Evolutionary conservation across 805 yeast genomes (phyloP), one percentile per base, ranked within the genome.

Genomic region (Naumovozyma castellii): DNA sequence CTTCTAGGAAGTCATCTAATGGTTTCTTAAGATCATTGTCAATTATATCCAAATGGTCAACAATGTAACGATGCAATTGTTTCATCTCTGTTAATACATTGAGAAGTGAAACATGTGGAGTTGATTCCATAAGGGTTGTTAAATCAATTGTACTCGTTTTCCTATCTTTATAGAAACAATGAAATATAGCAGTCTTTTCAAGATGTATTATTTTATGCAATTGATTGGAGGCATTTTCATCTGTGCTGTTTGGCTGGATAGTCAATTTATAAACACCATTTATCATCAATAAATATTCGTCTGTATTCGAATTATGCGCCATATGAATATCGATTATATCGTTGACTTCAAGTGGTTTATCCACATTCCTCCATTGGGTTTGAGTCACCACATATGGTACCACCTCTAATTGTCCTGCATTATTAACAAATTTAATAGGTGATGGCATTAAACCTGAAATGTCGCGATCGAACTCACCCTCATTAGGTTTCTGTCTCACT

Each of bases 261-360:
- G 16, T 19, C 3, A 45, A 12, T 4, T 32, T 28, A 32, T 40
- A 48, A n/a, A 43, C 53, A 18, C 59, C 59, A 37, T 56, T 44
- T 5, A 56, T 34, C 25, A 49, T 27, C 6, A 53, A 9, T 0
- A 39, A 16, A 10, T 46, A 38, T 1, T 36, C 35, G n/a, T 48
- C 50, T n/a, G 38, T 28, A 4, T 32, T 15, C 6, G 19, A 29
- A 17, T 41, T 35, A 35, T 51, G 52, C 14, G 48, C 22, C 3
- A 53, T 22, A 40, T 53, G 57, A 5, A 53, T 34, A 44, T 56
- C 60, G 6, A 49, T 8, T 3, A 45, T 15, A 10, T 34, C n/a
- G 18, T 29, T 31, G 8, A 34, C 27, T 18, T 15, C 27, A 27
- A 18, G 5, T 5, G 32, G 32, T 33, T 32, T 25, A 12, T 40